These are phyloP conservation scores for Earliella scabrosa DNA, from an alignment of 1,284 basidiomycete genomes.

Conservation along the genomic window DNA sequence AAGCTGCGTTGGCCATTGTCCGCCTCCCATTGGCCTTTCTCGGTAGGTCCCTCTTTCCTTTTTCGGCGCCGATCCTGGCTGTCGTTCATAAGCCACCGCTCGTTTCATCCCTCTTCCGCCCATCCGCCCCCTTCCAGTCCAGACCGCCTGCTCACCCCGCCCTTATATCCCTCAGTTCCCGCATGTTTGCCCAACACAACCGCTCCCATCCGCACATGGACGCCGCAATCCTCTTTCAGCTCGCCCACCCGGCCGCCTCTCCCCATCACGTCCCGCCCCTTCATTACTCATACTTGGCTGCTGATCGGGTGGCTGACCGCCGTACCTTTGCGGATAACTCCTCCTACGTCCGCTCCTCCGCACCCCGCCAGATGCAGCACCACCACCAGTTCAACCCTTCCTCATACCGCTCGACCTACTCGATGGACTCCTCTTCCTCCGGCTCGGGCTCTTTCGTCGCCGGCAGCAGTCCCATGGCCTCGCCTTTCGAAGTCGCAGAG, in stretches of 20 bases:
- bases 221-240: slow-evolving; percentile 24
- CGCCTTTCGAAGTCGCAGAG: slow-evolving; percentile 21
- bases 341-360: slow-evolving; percentile 32
- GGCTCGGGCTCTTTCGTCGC: slow-evolving; percentile 18
- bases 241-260: slow-evolving; percentile 16
- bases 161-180: slow-evolving; percentile 19
- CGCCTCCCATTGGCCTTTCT: slow-evolving; percentile 16
- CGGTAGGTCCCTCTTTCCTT: slow-evolving; percentile 16
- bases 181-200: slow-evolving; percentile 11
- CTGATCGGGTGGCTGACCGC: slow-evolving; percentile 21
- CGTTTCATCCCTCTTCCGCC: slow-evolving; percentile 20
- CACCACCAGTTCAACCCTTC: slow-evolving; percentile 19
- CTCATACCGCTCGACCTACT: slow-evolving; percentile 17
- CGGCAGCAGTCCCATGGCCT: slow-evolving; percentile 19
- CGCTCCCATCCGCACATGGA: slow-evolving; percentile 26
- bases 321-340: slow-evolving; percentile 26
- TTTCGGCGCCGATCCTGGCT: slow-evolving; percentile 20
- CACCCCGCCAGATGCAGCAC: slow-evolving; percentile 23
- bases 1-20: slow-evolving; percentile 13
- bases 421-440: slow-evolving; percentile 21
- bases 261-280: slow-evolving; percentile 16
- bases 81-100: slow-evolving; percentile 20
- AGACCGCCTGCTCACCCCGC: slow-evolving; percentile 17
- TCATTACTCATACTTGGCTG: slow-evolving; percentile 18
- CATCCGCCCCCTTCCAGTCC: slow-evolving; percentile 19